Evolutionary conservation across 768 basidiomycete genomes (phyloP), one percentile per base, ranked within the genome.

Genomic region (Psilocybe cubensis): DNA sequence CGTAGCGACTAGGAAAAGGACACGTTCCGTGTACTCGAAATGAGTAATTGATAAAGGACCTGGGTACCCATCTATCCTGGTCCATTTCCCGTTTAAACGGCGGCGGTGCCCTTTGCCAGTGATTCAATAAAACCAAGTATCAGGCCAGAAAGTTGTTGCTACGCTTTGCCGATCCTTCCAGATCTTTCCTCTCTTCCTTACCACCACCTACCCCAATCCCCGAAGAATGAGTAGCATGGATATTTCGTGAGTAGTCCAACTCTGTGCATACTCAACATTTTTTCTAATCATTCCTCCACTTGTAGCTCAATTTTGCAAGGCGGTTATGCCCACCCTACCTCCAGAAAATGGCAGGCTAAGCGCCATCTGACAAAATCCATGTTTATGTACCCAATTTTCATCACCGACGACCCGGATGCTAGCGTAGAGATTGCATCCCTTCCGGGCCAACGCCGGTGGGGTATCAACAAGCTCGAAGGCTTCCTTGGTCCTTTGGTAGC

Each of bases 331-430:
- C 94, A 98, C 74, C 91, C 95, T 14, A 83, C 92, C 62, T 83
- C 94, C 7, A 89, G 96, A 20, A 81, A 85, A 75, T 96, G 92
- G 87, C 96, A 99, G 74, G 81, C 84, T 23, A 84, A 85, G 56
- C 86, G 89, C 46, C 80, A 84, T 56, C 83, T 96, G 67, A 87
- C 88, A 23, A 96, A 94, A 71, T 83, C 85, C 62, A 97, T 98
- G 95, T 83, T 99, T 73, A 98, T 98, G 92, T 99, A 98, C 72
- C 97, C 97, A 6, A 95, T 99, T 67, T 98, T 99, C 71, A 91
- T 98, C 66, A 94, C 95, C 17, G 96, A 98, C 72, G 94, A 98
- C 57, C 88, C 94, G 1, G 82, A 94, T 57, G 92, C 94, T 6
- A 83, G 85, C 70, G 87, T 88, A 48, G 81, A 84, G 58, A 95